A percentile compares a stretch with the other conserved stretches of the same genome.
phyloP scores from a whole-genome alignment of 2,329 filamentous ascomycete species.

The Fusarium acutatum region DNA sequence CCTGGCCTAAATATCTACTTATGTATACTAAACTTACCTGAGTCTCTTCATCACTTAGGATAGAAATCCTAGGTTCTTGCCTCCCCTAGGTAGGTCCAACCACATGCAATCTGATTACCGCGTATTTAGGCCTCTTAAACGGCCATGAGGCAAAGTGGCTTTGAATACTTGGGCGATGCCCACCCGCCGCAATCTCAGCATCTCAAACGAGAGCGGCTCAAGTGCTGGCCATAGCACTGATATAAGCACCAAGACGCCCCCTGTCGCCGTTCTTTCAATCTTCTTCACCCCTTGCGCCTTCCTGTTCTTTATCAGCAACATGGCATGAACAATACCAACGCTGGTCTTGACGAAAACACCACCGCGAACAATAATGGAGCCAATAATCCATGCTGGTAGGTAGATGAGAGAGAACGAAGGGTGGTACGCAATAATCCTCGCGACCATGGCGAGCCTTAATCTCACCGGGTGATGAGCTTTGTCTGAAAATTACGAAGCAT shows the following conservation, averaged over 20 bases:
- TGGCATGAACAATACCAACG: slow-evolving; percentile 71
- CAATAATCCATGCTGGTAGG: slow-evolving; percentile 82
- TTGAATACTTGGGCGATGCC: neutral
- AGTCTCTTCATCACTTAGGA: too few relatives aligned
- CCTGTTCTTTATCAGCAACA: too few relatives aligned
- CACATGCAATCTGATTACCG: too few relatives aligned
- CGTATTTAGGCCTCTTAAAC: neutral
- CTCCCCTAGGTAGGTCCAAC: too few relatives aligned
- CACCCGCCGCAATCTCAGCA: neutral
- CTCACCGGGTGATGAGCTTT: too few relatives aligned
- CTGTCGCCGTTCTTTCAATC: too few relatives aligned
- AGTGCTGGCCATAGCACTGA: neutral
- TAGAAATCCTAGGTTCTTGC: too few relatives aligned
- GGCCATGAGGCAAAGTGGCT: neutral
- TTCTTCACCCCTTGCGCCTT: too few relatives aligned
- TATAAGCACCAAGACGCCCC: too few relatives aligned
- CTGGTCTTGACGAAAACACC: slow-evolving; percentile 74
- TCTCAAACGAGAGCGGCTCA: neutral
- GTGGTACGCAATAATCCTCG: slow-evolving; percentile 81
- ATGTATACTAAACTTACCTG: too few relatives aligned
- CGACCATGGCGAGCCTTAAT: slow-evolving; percentile 81
- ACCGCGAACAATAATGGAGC: slow-evolving; percentile 69
- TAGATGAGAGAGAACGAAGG: slow-evolving; percentile 83
- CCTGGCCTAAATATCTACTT: too few relatives aligned
- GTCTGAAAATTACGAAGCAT: too few relatives aligned